Evolutionary conservation across 768 basidiomycete genomes (phyloP).

Genomic region (Ramaria rubella): DNA sequence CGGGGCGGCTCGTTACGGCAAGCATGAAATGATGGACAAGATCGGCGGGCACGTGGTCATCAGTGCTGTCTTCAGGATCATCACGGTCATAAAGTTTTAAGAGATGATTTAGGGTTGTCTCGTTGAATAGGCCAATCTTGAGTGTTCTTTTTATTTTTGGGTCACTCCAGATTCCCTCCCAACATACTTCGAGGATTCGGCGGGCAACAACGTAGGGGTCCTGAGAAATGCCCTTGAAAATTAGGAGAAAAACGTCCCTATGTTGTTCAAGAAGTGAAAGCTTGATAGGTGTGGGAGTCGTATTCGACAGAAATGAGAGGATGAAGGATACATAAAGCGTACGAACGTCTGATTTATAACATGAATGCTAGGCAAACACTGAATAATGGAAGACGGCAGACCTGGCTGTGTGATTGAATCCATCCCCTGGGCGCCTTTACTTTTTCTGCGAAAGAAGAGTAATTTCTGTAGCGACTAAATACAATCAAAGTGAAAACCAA

Average conservation of each 20-base stretch:
- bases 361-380: constrained; percentile 7
- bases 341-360: constrained; percentile 67
- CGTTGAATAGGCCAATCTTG: constrained; percentile 68
- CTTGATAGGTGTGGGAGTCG: constrained; percentile 48
- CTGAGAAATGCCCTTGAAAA: constrained; percentile 68
- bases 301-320: constrained; percentile 58
- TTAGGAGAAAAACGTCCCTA: constrained; percentile 50
- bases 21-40: constrained; percentile 84
- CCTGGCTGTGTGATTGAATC: constrained; percentile 20
- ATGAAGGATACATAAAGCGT: constrained; percentile 69
- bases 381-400: neutral
- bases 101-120: constrained; percentile 57
- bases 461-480: constrained; percentile 58
- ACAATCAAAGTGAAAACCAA: constrained; percentile 8
- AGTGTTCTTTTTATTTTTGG: constrained; percentile 60
- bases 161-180: constrained; percentile 75
- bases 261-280: constrained; percentile 64
- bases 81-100: constrained; percentile 67
- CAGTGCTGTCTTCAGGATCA: constrained; percentile 36
- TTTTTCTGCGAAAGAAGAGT: constrained; percentile 61
- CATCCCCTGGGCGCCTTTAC: neutral
- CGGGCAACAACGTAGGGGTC: constrained; percentile 58
- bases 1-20: constrained; percentile 74
- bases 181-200: constrained; percentile 64
- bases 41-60: constrained; percentile 63